Conservation (phyloP, 2,329 filamentous ascomycete species). For the Botrytis medusae region DNA sequence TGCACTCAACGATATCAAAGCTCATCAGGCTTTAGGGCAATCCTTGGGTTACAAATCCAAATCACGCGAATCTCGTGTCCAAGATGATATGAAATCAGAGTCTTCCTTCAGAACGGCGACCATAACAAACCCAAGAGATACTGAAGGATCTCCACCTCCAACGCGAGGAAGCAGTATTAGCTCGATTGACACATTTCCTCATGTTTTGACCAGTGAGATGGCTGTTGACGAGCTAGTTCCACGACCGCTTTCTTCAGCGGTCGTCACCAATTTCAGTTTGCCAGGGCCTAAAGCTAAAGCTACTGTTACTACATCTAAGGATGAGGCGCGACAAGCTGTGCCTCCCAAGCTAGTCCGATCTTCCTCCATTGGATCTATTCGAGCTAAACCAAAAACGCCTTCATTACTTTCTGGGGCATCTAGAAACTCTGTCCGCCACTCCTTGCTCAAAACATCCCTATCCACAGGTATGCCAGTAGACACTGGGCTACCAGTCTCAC, state of each 20-base stretch:
- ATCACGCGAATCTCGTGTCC: neutral
- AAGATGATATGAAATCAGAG: constrained; percentile 16
- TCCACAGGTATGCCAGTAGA: constrained; percentile 29
- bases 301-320: neutral
- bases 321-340: neutral
- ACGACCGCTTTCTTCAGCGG: constrained; percentile 28
- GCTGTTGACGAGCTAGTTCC: constrained; percentile 23
- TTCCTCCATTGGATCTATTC: constrained; percentile 14
- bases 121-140: constrained; percentile 15
- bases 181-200: constrained; percentile 32
- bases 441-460: constrained; percentile 34
- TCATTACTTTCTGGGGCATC: constrained; percentile 35
- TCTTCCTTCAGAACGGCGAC: constrained; percentile 19
- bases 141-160: constrained; percentile 16
- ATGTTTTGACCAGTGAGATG: constrained; percentile 29
- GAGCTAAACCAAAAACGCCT: constrained; percentile 26
- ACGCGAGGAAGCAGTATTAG: constrained; percentile 29
- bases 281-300: constrained; percentile 30
- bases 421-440: constrained; percentile 32
- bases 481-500: constrained; percentile 31
- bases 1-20: constrained; percentile 1
- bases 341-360: neutral
- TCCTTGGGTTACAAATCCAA: constrained; percentile 1
- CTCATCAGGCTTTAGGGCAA: neutral
- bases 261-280: constrained; percentile 37